Evolutionary conservation across 2,329 filamentous ascomycete genomes (phyloP).

Genomic region (Penicillium brasilianum): DNA sequence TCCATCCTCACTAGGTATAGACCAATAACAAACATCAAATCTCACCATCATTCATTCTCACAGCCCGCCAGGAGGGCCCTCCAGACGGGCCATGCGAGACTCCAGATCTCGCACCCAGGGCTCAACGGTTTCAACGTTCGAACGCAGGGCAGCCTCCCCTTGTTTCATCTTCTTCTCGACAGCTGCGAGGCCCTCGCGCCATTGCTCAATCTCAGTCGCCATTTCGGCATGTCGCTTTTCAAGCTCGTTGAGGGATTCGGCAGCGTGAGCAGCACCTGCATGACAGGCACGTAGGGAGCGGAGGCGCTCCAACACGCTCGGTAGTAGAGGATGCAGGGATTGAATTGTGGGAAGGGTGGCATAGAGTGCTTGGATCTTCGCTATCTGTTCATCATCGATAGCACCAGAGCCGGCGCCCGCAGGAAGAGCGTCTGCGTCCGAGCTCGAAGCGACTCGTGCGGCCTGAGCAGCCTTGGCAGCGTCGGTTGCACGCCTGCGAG

Average conservation of each 20-base stretch:
- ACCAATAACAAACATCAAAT: slow-evolving; percentile 12
- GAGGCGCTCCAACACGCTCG: slow-evolving; percentile 81
- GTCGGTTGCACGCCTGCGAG: slow-evolving; percentile 50
- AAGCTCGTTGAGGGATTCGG: slow-evolving; percentile 74
- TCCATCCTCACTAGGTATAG: slow-evolving; percentile 9
- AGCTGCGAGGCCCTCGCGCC: slow-evolving; percentile 79
- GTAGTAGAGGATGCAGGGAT: slow-evolving; percentile 80
- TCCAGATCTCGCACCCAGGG: slow-evolving; percentile 89
- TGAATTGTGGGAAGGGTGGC: slow-evolving; percentile 88
- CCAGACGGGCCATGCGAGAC: slow-evolving; percentile 69
- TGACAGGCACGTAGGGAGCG: slow-evolving; percentile 84
- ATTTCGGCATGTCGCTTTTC: slow-evolving; percentile 83
- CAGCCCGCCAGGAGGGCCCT: slow-evolving; percentile 36
- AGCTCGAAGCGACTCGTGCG: slow-evolving; percentile 41
- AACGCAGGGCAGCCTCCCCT: slow-evolving; percentile 71
- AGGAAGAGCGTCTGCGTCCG: slow-evolving; percentile 35
- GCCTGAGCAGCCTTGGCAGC: slow-evolving; percentile 50
- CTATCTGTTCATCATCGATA: slow-evolving; percentile 71
- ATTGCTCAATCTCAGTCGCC: slow-evolving; percentile 80
- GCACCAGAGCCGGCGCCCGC: slow-evolving; percentile 36
- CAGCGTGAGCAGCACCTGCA: slow-evolving; percentile 81
- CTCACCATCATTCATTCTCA: not conserved
- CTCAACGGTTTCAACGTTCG: slow-evolving; percentile 84
- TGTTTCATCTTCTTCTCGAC: slow-evolving; percentile 76
- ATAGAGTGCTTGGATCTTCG: slow-evolving; percentile 91